Percentiles rank a stretch among this genome's conserved stretches.
phyloP scores from a whole-genome alignment of 306 rosid genomes.

The Casuarina glauca region DNA sequence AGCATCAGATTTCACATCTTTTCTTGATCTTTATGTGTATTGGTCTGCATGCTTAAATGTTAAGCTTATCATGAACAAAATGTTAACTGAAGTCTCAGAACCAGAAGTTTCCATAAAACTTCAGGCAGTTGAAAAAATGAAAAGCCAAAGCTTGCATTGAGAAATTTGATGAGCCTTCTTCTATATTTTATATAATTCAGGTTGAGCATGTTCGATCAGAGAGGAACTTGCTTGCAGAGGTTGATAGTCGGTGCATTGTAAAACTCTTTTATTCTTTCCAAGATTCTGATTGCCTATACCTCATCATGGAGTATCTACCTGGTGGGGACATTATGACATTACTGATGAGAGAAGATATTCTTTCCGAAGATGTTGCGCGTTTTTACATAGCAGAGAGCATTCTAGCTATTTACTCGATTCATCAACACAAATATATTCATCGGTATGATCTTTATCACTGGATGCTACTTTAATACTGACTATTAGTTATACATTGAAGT shows the following conservation, averaged over 20 bases:
- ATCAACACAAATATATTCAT: conserved; percentile 93
- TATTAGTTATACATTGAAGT: not conserved
- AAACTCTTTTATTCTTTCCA: conserved; percentile 93
- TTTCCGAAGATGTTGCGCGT: conserved; percentile 89
- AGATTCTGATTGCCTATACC: conserved; percentile 93
- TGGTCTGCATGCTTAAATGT: not conserved
- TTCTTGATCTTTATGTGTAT: not conserved
- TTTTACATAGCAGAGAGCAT: conserved; percentile 98
- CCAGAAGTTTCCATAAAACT: not conserved
- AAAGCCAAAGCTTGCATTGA: not conserved
- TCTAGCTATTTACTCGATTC: conserved; percentile 93
- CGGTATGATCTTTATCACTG: conserved; percentile 51
- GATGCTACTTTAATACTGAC: not conserved
- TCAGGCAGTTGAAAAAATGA: not conserved
- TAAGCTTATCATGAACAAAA: not conserved
- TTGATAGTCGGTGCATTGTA: conserved; percentile 99
- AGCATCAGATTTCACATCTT: not conserved
- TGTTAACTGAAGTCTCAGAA: not conserved
- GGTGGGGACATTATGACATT: conserved; percentile 99
- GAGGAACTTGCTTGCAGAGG: conserved; percentile 99
- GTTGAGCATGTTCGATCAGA: conserved; percentile 99
- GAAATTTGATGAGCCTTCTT: not conserved
- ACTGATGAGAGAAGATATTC: conserved; percentile 94
- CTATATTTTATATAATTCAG: conserved; percentile 38
- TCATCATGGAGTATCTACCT: conserved; percentile 98